These are phyloP conservation scores for Erythrobasidium yunnanense DNA, from an alignment of 768 basidiomycete species.

Conservation along the genomic window DNA sequence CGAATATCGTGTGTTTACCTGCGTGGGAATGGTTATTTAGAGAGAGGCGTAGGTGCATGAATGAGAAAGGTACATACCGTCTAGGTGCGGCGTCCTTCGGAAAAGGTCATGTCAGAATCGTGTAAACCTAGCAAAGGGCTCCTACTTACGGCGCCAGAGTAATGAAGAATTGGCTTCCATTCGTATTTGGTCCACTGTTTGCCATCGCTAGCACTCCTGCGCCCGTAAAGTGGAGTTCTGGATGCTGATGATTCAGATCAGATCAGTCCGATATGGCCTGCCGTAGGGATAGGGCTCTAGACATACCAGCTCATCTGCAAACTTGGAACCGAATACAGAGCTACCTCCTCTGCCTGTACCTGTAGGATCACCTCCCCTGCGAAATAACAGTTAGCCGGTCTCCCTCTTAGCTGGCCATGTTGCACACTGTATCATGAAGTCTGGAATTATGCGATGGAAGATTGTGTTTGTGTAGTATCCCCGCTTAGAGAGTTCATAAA, in stretches of 20 bases:
- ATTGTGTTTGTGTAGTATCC: conserved; percentile 45
- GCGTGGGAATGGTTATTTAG: conserved; percentile 24
- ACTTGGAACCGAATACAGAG: conserved; percentile 40
- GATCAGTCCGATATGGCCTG: too few species aligned
- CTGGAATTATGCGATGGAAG: conserved; percentile 88
- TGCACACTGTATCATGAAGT: conserved; percentile 83
- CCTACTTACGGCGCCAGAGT: conserved; percentile 35
- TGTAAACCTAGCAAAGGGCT: too few species aligned
- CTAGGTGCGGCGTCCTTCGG: conserved; percentile 23
- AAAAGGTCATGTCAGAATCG: too few species aligned
- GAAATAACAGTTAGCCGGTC: background rate
- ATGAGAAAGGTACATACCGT: conserved; percentile 19
- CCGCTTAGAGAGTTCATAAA: conserved; percentile 66
- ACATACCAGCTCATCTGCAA: conserved; percentile 51
- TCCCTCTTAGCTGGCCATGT: too few species aligned
- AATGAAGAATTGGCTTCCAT: conserved; percentile 43
- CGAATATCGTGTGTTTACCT: conserved; percentile 49
- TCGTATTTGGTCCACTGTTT: conserved; percentile 45
- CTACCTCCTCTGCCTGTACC: conserved; percentile 75
- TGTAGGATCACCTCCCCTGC: conserved; percentile 66
- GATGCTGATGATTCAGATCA: conserved; percentile 50
- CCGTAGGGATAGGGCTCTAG: too few species aligned
- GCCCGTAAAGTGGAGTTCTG: conserved; percentile 84
- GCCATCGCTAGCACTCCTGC: conserved; percentile 73
- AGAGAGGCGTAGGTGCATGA: conserved; percentile 41